These are phyloP conservation scores for Bondarzewia mesenterica DNA, from an alignment of 1,284 basidiomycete genomes.

Conservation along the genomic window DNA sequence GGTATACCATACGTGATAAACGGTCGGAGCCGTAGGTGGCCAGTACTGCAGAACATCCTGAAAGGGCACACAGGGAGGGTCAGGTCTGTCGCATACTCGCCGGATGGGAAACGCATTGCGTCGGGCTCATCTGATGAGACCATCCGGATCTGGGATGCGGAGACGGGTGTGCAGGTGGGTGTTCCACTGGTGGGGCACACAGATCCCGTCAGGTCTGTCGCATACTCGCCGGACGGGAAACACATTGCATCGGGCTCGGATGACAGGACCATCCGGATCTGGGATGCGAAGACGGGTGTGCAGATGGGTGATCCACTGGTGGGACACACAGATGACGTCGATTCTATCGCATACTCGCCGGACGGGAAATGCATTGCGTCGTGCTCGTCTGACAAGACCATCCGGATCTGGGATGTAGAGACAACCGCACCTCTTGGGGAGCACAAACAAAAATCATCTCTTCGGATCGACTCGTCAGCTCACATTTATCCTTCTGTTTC, in stretches of 20 bases:
- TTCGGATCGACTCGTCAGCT: too few relatives aligned
- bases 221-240: constrained; percentile 5
- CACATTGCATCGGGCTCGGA: constrained; percentile 2
- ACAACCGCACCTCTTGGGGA: too few relatives aligned
- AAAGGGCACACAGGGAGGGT: background rate
- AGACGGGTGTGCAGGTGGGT: background rate
- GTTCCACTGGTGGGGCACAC: constrained; percentile 3
- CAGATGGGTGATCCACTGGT: background rate
- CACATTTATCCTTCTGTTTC: too few relatives aligned
- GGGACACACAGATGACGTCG: background rate
- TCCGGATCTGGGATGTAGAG: background rate
- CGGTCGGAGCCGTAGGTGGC: background rate
- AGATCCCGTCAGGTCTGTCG: constrained; percentile 1
- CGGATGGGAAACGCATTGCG: background rate
- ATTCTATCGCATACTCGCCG: background rate
- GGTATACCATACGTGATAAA: background rate
- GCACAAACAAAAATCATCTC: too few relatives aligned
- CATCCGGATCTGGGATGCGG: background rate
- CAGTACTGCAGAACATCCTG: background rate
- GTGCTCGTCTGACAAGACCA: background rate
- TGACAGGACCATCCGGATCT: constrained; percentile 7
- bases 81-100: background rate
- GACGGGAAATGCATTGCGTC: background rate
- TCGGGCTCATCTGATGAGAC: background rate
- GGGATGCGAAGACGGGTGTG: constrained; percentile 1